Evolutionary conservation across 1,284 basidiomycete genomes (phyloP).

Genomic region (Ceratobasidium sp.): DNA sequence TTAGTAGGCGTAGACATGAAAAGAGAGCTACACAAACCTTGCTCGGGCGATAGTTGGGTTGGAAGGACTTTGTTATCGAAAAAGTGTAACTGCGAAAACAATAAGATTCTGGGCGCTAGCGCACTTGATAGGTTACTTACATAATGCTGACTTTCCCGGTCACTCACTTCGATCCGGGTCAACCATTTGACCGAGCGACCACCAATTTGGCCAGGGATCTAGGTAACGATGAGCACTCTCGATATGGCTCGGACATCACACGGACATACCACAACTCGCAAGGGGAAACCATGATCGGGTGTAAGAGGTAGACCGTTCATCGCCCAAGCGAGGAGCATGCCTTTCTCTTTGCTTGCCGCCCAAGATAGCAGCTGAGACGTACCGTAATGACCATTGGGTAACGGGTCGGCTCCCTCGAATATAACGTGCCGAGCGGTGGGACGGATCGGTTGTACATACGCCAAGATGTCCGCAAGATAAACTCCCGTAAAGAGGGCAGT

Average conservation of each 20-base stretch:
- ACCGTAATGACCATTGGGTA: conserved; percentile 77
- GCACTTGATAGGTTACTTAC: conserved; percentile 53
- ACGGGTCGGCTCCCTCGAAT: conserved; percentile 73
- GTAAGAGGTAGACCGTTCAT: conserved; percentile 73
- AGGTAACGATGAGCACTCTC: not conserved
- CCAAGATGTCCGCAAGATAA: conserved; percentile 70
- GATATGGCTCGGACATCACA: not conserved
- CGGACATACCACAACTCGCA: conserved; percentile 63
- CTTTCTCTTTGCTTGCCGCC: conserved; percentile 65
- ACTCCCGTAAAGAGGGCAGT: conserved; percentile 79
- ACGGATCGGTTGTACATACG: conserved; percentile 63
- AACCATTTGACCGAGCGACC: conserved; percentile 71
- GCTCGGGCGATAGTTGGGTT: conserved; percentile 67
- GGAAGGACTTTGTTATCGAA: conserved; percentile 76
- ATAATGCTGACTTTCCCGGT: conserved; percentile 68
- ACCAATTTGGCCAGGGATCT: conserved; percentile 74
- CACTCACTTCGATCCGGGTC: conserved; percentile 68
- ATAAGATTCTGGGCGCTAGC: too few relatives aligned
- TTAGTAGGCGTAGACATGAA: not conserved
- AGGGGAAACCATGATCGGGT: conserved; percentile 77
- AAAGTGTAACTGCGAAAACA: conserved; percentile 54
- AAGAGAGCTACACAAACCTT: conserved; percentile 49
- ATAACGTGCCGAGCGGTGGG: conserved; percentile 66
- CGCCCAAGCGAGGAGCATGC: conserved; percentile 73
- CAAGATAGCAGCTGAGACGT: conserved; percentile 69